Percentiles rank a stretch among this genome's conserved stretches.
Conservation (phyloP, 371 early-diverging fungal species). For the Mortierella sp. region DNA sequence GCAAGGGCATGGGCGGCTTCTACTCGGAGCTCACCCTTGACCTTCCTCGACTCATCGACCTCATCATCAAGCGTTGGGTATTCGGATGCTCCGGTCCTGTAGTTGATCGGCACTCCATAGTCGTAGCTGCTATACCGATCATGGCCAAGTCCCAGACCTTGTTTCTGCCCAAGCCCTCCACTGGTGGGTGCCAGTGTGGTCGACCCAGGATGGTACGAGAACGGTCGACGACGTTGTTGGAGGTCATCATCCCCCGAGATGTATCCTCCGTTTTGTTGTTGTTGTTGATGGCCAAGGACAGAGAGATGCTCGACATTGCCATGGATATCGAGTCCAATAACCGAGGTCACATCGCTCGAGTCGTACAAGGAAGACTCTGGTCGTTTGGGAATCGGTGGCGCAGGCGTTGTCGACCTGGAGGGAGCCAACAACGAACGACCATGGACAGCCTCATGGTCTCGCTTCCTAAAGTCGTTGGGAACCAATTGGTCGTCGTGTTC, state of each 20-base stretch:
- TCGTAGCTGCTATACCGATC: constrained; percentile 20
- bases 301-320: neutral
- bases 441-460: neutral
- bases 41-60: neutral
- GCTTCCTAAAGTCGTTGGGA: neutral
- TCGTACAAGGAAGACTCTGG: constrained; percentile 1
- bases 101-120: constrained; percentile 21
- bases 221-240: neutral
- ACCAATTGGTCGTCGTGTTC: neutral
- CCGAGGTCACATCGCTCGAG: neutral
- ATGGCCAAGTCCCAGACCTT: neutral
- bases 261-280: neutral
- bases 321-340: neutral
- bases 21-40: neutral
- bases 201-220: neutral
- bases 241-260: neutral
- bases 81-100: constrained; percentile 4
- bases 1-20: neutral
- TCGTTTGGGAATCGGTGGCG: neutral
- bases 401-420: neutral
- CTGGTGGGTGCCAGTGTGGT: neutral
- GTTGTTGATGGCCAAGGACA: neutral
- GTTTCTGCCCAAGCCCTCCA: neutral
- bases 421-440: neutral
- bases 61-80: neutral